These are phyloP conservation scores for Wallacemonas sp. DNA, from an alignment of 208 protist species.

Conservation along the genomic window DNA sequence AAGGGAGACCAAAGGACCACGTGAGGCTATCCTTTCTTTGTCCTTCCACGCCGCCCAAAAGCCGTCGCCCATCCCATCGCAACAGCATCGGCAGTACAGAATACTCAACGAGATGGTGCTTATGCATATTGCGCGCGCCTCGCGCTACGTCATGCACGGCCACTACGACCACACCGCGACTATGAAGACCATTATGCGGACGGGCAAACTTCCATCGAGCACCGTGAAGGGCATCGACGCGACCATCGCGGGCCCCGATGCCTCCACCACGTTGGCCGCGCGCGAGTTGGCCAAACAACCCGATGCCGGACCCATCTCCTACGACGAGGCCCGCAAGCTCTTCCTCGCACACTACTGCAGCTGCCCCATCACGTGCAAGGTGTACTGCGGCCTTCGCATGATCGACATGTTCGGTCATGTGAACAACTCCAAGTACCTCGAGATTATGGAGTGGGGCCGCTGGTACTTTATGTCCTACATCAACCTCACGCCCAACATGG, in stretches of 20 bases:
- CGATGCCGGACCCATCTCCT: not conserved
- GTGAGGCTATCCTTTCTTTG: too few relatives aligned
- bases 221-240: conserved; percentile 9
- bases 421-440: conserved; percentile 78
- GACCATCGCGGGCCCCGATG: conserved; percentile 1
- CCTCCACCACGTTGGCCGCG: not conserved
- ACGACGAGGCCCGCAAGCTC: not conserved
- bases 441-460: conserved; percentile 57
- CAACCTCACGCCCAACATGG: conserved; percentile 15
- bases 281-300: not conserved
- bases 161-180: not conserved
- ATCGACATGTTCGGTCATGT: conserved; percentile 55
- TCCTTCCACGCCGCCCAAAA: too few relatives aligned
- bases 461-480: conserved; percentile 41
- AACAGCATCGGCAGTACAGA: too few relatives aligned
- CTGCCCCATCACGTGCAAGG: conserved; percentile 19
- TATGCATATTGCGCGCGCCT: not conserved
- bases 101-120: too few relatives aligned
- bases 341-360: conserved; percentile 13
- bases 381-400: conserved; percentile 60
- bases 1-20: too few relatives aligned
- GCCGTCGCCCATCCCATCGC: too few relatives aligned
- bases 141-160: not conserved
- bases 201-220: conserved; percentile 3
- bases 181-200: conserved; percentile 13